Conservation (phyloP, 2,329 filamentous ascomycete species). For the Mycosphaerelloides madeirae region DNA sequence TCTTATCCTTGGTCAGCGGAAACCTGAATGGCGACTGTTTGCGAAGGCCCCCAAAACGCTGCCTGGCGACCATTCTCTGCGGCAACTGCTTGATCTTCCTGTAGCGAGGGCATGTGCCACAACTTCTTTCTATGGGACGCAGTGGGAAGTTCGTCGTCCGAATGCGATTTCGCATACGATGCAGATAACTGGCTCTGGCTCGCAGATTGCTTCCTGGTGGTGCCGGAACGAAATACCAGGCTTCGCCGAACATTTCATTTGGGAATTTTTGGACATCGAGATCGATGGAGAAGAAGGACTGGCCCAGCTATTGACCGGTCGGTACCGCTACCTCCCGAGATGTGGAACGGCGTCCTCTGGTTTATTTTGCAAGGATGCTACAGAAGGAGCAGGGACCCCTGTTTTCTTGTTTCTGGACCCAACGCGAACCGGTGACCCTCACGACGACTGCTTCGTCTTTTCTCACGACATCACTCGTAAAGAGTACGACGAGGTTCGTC, state of each 20-base stretch:
- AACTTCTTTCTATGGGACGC: conserved; percentile 33
- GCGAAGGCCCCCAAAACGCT: conserved; percentile 17
- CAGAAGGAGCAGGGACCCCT: conserved; percentile 17
- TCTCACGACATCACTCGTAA: conserved; percentile 39
- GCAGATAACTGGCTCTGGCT: conserved; percentile 19
- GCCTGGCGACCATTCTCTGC: conserved; percentile 19
- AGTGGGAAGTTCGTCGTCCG: conserved; percentile 43
- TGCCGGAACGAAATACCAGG: conserved; percentile 34
- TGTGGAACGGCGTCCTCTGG: conserved; percentile 56
- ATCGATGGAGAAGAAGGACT: conserved; percentile 23
- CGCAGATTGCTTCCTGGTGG: conserved; percentile 34
- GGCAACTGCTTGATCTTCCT: conserved; percentile 24
- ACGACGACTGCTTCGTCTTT: conserved; percentile 55
- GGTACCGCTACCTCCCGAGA: conserved; percentile 48
- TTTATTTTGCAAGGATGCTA: conserved; percentile 46
- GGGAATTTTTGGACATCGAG: conserved; percentile 40
- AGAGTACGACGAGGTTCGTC: conserved; percentile 44
- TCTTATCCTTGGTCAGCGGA: conserved; percentile 24
- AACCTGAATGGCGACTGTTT: conserved; percentile 30
- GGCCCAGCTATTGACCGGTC: conserved; percentile 39
- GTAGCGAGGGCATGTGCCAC: conserved; percentile 21
- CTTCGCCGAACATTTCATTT: conserved; percentile 41
- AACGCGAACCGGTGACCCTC: conserved; percentile 42
- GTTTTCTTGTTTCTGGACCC: conserved; percentile 59
- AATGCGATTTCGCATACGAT: conserved; percentile 10